phyloP scores from a whole-genome alignment of 2,329 filamentous ascomycete species.

The Aaosphaeria pasadenensis region DNA sequence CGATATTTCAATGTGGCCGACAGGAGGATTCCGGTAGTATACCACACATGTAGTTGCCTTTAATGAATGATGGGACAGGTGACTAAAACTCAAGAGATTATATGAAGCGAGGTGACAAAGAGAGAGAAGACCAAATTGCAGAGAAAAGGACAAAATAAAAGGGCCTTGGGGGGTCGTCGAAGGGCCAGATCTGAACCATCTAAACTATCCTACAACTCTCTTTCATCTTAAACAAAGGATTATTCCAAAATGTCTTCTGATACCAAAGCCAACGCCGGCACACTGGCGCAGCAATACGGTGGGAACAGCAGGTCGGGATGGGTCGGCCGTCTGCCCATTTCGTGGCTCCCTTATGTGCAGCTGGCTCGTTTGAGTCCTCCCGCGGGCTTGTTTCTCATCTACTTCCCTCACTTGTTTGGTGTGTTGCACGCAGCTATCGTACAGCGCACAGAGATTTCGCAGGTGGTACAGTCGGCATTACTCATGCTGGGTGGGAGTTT shows the following conservation, averaged over 20 bases:
- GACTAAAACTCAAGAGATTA: too few relatives aligned
- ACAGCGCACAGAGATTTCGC: not conserved
- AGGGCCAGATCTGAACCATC: not conserved
- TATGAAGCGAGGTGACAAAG: not conserved
- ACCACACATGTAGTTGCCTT: too few relatives aligned
- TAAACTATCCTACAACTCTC: not conserved
- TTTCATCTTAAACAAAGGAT: not conserved
- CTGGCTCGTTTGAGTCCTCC: conserved; percentile 10
- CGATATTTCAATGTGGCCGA: too few relatives aligned
- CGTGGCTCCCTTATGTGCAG: conserved; percentile 9
- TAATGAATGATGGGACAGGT: too few relatives aligned
- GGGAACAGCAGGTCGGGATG: not conserved
- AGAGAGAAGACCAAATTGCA: not conserved
- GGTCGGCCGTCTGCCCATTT: conserved; percentile 1
- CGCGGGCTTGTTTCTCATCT: conserved; percentile 50
- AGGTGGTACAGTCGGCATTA: conserved; percentile 1
- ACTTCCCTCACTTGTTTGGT: conserved; percentile 38
- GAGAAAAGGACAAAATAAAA: too few relatives aligned
- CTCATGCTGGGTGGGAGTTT: conserved; percentile 35
- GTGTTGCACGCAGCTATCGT: conserved; percentile 35
- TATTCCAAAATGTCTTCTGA: not conserved
- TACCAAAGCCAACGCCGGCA: not conserved
- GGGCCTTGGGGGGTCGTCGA: too few relatives aligned
- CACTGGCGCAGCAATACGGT: not conserved
- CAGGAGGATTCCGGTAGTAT: too few relatives aligned